Evolutionary conservation across 805 yeast species (phyloP), one percentile per base, ranked within the genome.

Genomic region (Groenewaldozyma salmanticensis): DNA sequence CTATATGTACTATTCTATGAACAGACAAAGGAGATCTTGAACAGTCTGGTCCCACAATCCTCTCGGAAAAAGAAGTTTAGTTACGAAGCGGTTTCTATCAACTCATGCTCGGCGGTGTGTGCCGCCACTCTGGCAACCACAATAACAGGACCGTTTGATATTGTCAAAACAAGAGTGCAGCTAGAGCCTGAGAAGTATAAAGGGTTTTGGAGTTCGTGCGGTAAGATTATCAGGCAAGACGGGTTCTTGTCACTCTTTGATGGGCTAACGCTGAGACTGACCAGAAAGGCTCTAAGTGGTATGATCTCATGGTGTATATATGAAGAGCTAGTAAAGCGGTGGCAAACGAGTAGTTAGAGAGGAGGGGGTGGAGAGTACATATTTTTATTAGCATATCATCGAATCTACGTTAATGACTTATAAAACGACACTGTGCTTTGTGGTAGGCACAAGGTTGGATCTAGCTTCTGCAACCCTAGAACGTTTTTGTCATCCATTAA

Each of bases 251-350:
- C 78, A 35, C 65, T 92, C 40, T 88, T 92, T 58, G 80, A 85
- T 58, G 98, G 98, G 0, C 63, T 92, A 22, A 73, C 85, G 32
- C 67, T 92, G 51, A 68, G 98, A 49, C 68, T 92, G 38, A 70
- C 81, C 3, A 70, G 97, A 51, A 92, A 92, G 61, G 95, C 90
- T 0, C 59, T 84, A 37, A 82, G 95, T 60, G 90, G 96, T 0
- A 96, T 95, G 1, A 86, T 92, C 46, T 87, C 95, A 38, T 92
- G 98, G 98, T 85, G 95, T 44, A 79, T 92, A 19, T 92, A 90
- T 58, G 98, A 92, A 60, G 96, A 92, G 57, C 63, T 90, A 41
- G 73, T 90, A 4, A 42, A 55, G 43, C 21, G 29, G 29, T 9
- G 29, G 9, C 13, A 13, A 27, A 27, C 9, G 29, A 27, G 29